Base-by-base conservation (phyloP, 345 rosid species). In the Cardamine resedifolia region DNA sequence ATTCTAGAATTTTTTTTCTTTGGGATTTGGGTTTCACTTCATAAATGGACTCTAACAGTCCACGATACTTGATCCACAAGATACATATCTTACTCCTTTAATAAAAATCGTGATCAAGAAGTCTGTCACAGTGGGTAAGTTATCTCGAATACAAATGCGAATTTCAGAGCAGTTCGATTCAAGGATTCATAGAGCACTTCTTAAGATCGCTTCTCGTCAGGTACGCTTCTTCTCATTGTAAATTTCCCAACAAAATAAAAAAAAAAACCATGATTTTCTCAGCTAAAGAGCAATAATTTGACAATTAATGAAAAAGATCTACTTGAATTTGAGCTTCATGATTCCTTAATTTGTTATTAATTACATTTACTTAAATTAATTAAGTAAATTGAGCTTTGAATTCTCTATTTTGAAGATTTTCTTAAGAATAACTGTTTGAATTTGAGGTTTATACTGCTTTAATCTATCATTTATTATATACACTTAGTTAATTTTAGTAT, bases 121-220 rank as follows among this genome's bases (percentile, higher is more conserved):
- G 64, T 85, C 89, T 9, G 86, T 78, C 18, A 89, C 96, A 60
- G 83, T 81, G n/a, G 98, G 98, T 31, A 97, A 91, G 83, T 30
- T 92, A 72, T 81, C 88, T 73, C 85, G 94, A 33, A 67, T 80
- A 15, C 98, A 95, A 84, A 90, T 95, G 96, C 80, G 87, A 45
- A 83, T 95, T 6, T 80, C 91, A 0, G 96, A 91, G 83, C 87
- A 82, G 77, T 56, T 78, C n/a, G 99, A 95, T 78, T 90, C 92
- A 15, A 84, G 97, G 81, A 88, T 95, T 64, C 72, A 98, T 52
- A 85, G 90, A 78, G 96, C 98, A 9, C 84, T 91, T 14, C 78
- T 95, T 49, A 84, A 96, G 73, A 81, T 91, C 47, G 85, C 99
- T 60, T 88, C 96, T 69, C 88, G 90, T 51, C 96, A 95, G 94